Evolutionary conservation across 495 filamentous ascomycete species (phyloP).

Genomic region (Podospora pseudoanserina): DNA sequence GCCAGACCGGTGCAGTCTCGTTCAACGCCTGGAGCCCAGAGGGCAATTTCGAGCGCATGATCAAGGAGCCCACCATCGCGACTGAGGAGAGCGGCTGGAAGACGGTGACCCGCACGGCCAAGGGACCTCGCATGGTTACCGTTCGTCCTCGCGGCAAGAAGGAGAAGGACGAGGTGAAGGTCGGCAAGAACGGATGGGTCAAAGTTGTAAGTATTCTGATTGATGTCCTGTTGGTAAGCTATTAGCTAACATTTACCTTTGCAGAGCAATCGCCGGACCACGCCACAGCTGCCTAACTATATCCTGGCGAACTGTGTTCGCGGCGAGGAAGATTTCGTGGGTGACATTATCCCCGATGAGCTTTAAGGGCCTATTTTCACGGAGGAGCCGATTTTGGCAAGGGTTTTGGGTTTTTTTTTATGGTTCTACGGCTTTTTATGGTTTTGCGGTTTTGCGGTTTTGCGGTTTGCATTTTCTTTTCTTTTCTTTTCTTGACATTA

Average conservation of each 20-base stretch:
- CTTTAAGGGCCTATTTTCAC: too few relatives aligned
- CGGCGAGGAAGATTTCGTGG: background rate
- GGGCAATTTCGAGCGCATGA: background rate
- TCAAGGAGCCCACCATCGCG: background rate
- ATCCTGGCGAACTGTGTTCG: background rate
- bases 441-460: background rate
- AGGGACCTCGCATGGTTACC: background rate
- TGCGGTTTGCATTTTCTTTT: background rate
- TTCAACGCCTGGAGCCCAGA: slow-evolving; percentile 23
- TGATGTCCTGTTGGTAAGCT: background rate
- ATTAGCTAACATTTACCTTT: background rate
- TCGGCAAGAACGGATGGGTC: slow-evolving; percentile 14
- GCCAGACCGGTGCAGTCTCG: background rate
- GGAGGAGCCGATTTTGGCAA: too few relatives aligned
- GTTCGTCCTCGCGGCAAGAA: background rate
- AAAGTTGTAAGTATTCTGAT: slow-evolving; percentile 15
- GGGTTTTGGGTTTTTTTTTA: background rate
- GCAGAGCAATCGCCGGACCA: background rate
- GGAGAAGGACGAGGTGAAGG: background rate
- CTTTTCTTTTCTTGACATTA: background rate
- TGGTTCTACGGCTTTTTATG: background rate
- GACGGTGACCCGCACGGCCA: background rate
- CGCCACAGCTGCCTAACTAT: background rate
- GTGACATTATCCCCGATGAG: too few relatives aligned
- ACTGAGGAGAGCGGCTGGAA: background rate